Evolutionary conservation across 495 filamentous ascomycete genomes (phyloP).

Genomic region (Xylaria sp.): DNA sequence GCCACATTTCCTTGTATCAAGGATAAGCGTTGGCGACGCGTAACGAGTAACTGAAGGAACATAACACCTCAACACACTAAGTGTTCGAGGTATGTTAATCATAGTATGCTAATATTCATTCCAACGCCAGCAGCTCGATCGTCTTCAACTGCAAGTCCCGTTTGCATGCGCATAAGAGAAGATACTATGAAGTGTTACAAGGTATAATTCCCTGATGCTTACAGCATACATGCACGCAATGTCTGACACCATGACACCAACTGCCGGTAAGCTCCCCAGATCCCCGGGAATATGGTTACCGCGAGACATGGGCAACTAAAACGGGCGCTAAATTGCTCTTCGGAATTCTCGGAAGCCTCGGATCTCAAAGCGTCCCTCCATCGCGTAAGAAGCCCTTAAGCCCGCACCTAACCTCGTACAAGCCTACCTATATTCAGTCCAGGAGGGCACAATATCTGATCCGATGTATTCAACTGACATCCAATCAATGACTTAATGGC

Average conservation of each 20-base stretch:
- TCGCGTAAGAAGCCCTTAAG: neutral
- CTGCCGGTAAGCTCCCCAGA: conserved; percentile 27
- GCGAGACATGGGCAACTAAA: conserved; percentile 10
- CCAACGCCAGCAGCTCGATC: neutral
- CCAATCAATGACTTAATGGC: neutral
- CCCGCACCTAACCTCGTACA: neutral
- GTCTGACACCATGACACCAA: conserved; percentile 22
- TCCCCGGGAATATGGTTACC: conserved; percentile 24
- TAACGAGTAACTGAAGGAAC: neutral
- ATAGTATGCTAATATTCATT: neutral
- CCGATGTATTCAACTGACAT: conserved; percentile 1
- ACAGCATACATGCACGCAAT: conserved; percentile 26
- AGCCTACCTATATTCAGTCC: neutral
- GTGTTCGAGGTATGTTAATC: neutral
- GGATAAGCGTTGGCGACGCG: conserved; percentile 1
- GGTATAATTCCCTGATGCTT: conserved; percentile 15
- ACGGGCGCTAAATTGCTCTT: conserved; percentile 14
- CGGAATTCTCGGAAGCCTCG: conserved; percentile 17
- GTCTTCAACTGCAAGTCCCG: neutral
- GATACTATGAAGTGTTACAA: neutral
- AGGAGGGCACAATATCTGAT: neutral
- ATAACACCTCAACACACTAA: neutral
- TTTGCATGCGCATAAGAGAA: neutral
- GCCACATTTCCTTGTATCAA: neutral
- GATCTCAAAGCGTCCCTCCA: neutral